Conservation (phyloP, 805 yeast genomes). For the Wickerhamiella shivajii region DNA sequence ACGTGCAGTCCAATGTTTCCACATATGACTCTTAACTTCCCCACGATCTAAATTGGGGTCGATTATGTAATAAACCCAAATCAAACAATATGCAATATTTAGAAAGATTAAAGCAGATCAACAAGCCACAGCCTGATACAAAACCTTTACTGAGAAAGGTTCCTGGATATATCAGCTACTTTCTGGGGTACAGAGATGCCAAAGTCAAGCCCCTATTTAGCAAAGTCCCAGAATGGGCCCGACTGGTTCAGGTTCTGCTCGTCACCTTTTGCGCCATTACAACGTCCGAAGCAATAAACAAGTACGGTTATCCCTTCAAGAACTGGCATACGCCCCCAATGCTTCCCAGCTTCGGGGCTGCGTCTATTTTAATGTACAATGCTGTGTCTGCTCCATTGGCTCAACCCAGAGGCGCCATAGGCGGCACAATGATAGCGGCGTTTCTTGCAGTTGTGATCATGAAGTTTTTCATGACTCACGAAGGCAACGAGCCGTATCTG, state of each 20-base stretch:
- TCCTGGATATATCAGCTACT: conserved; percentile 13
- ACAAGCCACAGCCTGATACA: too few relatives aligned
- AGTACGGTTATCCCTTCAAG: conserved; percentile 17
- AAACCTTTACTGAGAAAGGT: too few relatives aligned
- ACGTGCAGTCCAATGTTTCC: too few relatives aligned
- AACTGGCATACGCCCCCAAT: conserved; percentile 17
- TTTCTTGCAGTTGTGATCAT: conserved; percentile 39
- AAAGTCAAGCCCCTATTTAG: conserved; percentile 4
- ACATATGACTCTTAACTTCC: too few relatives aligned
- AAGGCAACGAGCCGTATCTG: conserved; percentile 30
- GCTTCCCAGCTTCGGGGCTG: conserved; percentile 36
- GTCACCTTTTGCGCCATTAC: conserved; percentile 21
- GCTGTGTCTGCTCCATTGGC: conserved; percentile 43
- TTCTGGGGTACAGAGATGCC: conserved; percentile 16
- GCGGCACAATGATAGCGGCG: conserved; percentile 42
- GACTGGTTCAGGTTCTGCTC: conserved; percentile 13
- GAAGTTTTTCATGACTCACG: conserved; percentile 37
- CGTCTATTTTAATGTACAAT: conserved; percentile 45
- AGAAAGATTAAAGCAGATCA: too few relatives aligned
- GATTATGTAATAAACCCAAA: too few relatives aligned
- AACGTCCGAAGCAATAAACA: conserved; percentile 16
- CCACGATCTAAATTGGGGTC: too few relatives aligned
- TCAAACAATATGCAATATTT: too few relatives aligned
- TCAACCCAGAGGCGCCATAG: conserved; percentile 45
- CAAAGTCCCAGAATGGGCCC: conserved; percentile 6